phyloP scores from a whole-genome alignment of 805 yeast species.

The Candida boleticola region DNA sequence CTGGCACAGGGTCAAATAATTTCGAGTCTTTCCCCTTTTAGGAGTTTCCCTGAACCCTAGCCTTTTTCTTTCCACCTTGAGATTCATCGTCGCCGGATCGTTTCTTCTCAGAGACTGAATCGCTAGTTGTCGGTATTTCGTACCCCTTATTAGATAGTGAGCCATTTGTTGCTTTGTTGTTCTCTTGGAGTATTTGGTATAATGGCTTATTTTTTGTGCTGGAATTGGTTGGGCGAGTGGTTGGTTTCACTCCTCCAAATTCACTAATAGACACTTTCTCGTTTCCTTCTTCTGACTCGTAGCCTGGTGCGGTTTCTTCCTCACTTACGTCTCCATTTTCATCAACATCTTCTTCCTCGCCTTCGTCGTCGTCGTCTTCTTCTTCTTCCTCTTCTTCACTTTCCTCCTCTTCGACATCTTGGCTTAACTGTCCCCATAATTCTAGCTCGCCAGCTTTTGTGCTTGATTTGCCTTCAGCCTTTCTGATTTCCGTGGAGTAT shows the following conservation, averaged over 20 bases:
- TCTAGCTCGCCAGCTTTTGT: slow-evolving; percentile 11
- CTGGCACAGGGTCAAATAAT: neutral
- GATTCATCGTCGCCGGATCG: no score
- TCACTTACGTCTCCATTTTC: slow-evolving; percentile 49
- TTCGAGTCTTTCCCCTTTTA: neutral
- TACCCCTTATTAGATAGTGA: neutral
- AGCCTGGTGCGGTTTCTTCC: slow-evolving; percentile 29
- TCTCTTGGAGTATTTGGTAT: slow-evolving; percentile 1
- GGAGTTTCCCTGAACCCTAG: neutral
- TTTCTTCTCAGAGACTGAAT: no score
- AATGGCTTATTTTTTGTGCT: slow-evolving; percentile 4
- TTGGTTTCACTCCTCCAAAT: slow-evolving; percentile 4
- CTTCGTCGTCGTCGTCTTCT: slow-evolving; percentile 16
- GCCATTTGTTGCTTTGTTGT: slow-evolving; percentile 1
- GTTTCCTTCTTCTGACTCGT: slow-evolving; percentile 3
- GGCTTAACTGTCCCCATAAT: slow-evolving; percentile 43
- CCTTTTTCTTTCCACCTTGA: slow-evolving; percentile 2
- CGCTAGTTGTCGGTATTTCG: neutral
- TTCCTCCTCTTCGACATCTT: slow-evolving; percentile 56
- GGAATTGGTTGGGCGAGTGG: slow-evolving; percentile 5
- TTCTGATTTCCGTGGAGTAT: slow-evolving; percentile 18
- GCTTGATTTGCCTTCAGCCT: slow-evolving; percentile 5
- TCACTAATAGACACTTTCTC: slow-evolving; percentile 3
- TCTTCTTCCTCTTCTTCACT: slow-evolving; percentile 36
- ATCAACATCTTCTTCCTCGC: slow-evolving; percentile 51